phyloP scores from a whole-genome alignment of 257 asterid genomes.

The Przewalskia tangutica region DNA sequence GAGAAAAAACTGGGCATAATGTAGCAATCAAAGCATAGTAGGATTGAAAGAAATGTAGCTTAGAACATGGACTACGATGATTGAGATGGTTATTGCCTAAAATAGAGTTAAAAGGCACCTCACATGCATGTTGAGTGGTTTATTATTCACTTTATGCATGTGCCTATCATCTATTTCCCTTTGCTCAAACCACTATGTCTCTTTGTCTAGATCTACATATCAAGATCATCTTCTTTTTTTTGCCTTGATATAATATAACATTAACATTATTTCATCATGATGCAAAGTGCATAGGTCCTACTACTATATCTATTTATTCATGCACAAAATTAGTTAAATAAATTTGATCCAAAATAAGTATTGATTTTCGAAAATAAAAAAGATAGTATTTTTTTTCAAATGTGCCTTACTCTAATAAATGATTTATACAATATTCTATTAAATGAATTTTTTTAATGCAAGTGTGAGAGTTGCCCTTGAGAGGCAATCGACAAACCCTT shows the following conservation, averaged over 20 bases:
- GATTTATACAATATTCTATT: not conserved
- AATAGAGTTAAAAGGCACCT: conserved; percentile 19
- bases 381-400: too few species aligned
- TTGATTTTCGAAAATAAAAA: too few species aligned
- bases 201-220: not conserved
- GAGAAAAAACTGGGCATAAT: conserved; percentile 8
- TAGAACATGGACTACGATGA: conserved; percentile 7
- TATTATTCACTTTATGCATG: conserved; percentile 28
- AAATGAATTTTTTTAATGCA: too few species aligned
- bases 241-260: not conserved
- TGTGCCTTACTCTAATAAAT: not conserved
- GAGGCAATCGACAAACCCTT: not conserved
- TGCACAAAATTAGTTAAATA: too few species aligned
- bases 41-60: not conserved
- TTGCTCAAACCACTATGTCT: conserved; percentile 5
- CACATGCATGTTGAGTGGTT: conserved; percentile 15
- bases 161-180: conserved; percentile 13
- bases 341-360: too few species aligned
- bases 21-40: conserved; percentile 10
- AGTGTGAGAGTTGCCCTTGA: too few species aligned
- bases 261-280: not conserved
- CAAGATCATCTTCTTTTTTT: not conserved
- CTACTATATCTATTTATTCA: not conserved
- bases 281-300: not conserved
- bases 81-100: conserved; percentile 20